These are phyloP conservation scores for Ascochyta clinopodiicola DNA, from an alignment of 2,329 filamentous ascomycete genomes.

Conservation along the genomic window DNA sequence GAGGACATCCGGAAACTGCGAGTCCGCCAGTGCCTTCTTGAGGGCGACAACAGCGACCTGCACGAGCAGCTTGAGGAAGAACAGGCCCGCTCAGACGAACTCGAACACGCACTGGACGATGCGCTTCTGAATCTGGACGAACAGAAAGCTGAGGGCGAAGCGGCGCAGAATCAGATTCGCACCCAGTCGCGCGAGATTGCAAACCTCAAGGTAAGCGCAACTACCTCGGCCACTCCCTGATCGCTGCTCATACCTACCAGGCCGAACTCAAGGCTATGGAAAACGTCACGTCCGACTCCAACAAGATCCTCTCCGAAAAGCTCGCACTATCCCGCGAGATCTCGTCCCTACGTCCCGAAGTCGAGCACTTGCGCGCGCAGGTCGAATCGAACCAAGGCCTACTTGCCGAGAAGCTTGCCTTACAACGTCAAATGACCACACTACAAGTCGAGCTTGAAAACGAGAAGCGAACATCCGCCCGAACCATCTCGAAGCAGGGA, in stretches of 20 bases:
- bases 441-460: conserved; percentile 83
- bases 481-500: conserved; percentile 59
- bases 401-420: conserved; percentile 77
- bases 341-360: conserved; percentile 64
- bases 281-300: conserved; percentile 70
- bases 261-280: conserved; percentile 74
- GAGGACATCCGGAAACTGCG: conserved; percentile 76
- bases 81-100: conserved; percentile 64
- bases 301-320: conserved; percentile 72
- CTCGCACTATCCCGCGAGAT: conserved; percentile 66
- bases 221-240: conserved; percentile 51
- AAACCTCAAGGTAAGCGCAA: conserved; percentile 61
- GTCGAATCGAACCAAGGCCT: conserved; percentile 68
- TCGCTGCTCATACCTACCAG: conserved; percentile 52
- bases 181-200: conserved; percentile 62
- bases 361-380: conserved; percentile 68
- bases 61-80: conserved; percentile 67
- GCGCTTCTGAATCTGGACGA: conserved; percentile 56
- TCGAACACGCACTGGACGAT: conserved; percentile 60
- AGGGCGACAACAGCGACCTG: conserved; percentile 75
- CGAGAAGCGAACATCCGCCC: conserved; percentile 73
- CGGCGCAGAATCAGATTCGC: conserved; percentile 59
- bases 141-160: conserved; percentile 53
- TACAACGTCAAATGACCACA: conserved; percentile 79
- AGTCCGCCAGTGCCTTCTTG: conserved; percentile 69